phyloP scores from a whole-genome alignment of 2,329 filamentous ascomycete genomes.

The Clathrospora elynae region DNA sequence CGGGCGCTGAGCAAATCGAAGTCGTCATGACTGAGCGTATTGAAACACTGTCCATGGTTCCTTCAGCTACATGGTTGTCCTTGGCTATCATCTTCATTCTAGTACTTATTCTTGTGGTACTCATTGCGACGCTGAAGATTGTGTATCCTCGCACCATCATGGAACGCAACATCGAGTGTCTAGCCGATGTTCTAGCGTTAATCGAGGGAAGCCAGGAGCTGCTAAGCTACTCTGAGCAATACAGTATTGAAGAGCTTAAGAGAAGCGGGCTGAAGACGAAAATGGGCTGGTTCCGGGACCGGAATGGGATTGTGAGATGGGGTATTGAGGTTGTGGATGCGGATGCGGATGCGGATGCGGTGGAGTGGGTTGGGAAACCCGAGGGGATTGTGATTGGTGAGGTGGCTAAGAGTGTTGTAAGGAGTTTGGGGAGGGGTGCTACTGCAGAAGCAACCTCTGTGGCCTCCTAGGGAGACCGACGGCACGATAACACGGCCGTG shows the following conservation, averaged over 20 bases:
- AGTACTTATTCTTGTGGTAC: conserved; percentile 5
- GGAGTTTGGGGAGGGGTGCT: no score
- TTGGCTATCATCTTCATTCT: conserved; percentile 13
- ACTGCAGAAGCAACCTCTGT: no score
- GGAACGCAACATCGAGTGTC: conserved; percentile 7
- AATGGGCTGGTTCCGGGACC: conserved; percentile 23
- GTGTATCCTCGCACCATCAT: conserved; percentile 5
- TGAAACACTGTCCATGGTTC: conserved; percentile 12
- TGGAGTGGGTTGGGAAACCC: conserved; percentile 11
- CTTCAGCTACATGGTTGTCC: conserved; percentile 15
- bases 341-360: no score
- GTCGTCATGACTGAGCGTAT: conserved; percentile 6
- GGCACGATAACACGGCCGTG: no score
- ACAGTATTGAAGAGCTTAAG: conserved; percentile 1
- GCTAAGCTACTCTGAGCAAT: conserved; percentile 3
- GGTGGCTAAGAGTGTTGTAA: no score
- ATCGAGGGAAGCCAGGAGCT: conserved; percentile 15
- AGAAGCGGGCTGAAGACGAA: conserved; percentile 7
- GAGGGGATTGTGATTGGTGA: neutral
- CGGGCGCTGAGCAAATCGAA: neutral
- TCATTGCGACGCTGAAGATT: conserved; percentile 10
- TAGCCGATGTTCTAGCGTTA: conserved; percentile 17
- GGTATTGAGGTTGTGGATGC: conserved; percentile 20
- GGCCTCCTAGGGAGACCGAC: no score
- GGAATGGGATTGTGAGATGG: conserved; percentile 15